Evolutionary conservation across 192 early-diverging fungal species (phyloP), one percentile per base, ranked within the genome.

Genomic region (Phycomyces nitens): DNA sequence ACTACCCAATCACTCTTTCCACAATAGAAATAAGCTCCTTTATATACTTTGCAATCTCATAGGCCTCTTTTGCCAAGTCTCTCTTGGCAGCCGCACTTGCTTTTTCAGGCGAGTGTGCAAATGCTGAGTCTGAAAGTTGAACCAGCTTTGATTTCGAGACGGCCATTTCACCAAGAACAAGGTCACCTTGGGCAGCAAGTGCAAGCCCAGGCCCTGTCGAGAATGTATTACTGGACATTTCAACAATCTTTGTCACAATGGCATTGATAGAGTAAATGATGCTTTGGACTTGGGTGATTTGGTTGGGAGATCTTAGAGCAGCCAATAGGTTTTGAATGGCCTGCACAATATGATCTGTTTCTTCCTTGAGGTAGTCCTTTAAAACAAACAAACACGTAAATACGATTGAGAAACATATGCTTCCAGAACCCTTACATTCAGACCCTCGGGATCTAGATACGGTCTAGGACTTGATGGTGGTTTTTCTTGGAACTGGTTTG

Each of bases 21-120:
- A 93, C 77, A 70, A 94, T 78, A 56, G 80, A 80, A 51, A 94
- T 83, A 20, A 97, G 76, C 26, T 90, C 89, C 70, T 94, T 93
- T 43, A 91, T 92, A 67, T 78, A 88, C 77, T 91, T 92, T 21
- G 92, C 94, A 69, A 98, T 91, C 62, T 98, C 93, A 77, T 93
- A 93, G 43, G 86, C 77, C 1, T 88, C 89, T 49, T 85, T 87
- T 3, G 92, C 92, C 55, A 98, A 75, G 56, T 88, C 75, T 71
- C 93, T 89, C 74, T 95, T 98, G 64, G 81, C 79, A 67, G 87
- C 90, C 29, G 84, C 81, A 51, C 77, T 72, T 18, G 79, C 68
- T 16, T 82, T 74, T 44, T 83, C 74, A 6, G 75, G 66, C 14
- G 81, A 79, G 2, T 65, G 51, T 16, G 65, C 53, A 7, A 82